Evolutionary conservation across 1,139 yeast genomes (phyloP).

Genomic region (Yamadazyma dushanensis): DNA sequence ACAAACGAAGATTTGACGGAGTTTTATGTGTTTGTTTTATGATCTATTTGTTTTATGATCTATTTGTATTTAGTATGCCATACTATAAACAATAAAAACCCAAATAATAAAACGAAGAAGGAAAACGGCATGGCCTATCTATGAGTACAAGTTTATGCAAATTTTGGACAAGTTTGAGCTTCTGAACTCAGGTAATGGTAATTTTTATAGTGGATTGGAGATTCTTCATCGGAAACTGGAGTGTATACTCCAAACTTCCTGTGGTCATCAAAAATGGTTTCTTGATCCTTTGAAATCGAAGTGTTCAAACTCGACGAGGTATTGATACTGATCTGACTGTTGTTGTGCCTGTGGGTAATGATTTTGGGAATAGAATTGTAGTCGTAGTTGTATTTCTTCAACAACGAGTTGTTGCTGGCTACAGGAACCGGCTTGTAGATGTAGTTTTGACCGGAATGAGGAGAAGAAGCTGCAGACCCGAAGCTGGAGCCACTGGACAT

Average conservation of each 20-base stretch:
- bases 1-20: no score
- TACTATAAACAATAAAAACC: conserved; percentile 1
- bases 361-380: conserved; percentile 11
- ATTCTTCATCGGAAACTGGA: conserved; percentile 36
- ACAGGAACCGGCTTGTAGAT: conserved; percentile 21
- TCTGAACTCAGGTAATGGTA: conserved; percentile 3
- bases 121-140: neutral
- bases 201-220: conserved; percentile 19
- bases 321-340: conserved; percentile 27
- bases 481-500: conserved; percentile 1
- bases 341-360: conserved; percentile 22
- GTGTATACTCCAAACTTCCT: conserved; percentile 28
- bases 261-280: conserved; percentile 31
- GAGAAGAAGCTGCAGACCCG: conserved; percentile 4
- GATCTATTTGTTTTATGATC: no score
- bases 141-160: conserved; percentile 6
- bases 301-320: conserved; percentile 21
- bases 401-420: conserved; percentile 13
- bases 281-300: conserved; percentile 25
- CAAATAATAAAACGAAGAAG: conserved; percentile 1
- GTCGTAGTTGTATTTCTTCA: conserved; percentile 12
- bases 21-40: no score
- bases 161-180: conserved; percentile 8
- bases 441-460: conserved; percentile 9
- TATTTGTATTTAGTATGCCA: no score